Conservation (phyloP, 2,329 filamentous ascomycete genomes). For the Alternaria postmessia region DNA sequence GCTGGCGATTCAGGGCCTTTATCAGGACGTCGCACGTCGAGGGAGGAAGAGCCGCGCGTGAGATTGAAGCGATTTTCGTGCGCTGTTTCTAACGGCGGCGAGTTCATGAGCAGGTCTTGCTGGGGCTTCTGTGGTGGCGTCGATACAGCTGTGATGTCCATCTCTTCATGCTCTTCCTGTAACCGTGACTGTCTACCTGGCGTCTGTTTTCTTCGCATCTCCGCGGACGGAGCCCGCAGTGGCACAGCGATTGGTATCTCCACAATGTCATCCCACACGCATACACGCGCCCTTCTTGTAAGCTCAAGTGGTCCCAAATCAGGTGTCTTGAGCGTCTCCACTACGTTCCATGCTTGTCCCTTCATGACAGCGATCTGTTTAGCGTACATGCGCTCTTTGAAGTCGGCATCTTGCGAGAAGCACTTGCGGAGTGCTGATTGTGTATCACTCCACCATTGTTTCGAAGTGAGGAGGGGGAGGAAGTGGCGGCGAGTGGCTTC, state of each 20-base stretch:
- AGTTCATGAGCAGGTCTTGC: slow-evolving; percentile 74
- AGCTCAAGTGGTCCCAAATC: slow-evolving; percentile 95
- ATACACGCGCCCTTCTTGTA: slow-evolving; percentile 87
- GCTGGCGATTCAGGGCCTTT: slow-evolving; percentile 41
- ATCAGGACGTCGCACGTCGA: slow-evolving; percentile 46
- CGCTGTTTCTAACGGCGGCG: slow-evolving; percentile 57
- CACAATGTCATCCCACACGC: slow-evolving; percentile 97
- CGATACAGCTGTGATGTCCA: slow-evolving; percentile 82
- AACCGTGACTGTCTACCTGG: slow-evolving; percentile 31
- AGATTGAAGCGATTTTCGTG: slow-evolving; percentile 59
- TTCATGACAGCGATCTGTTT: slow-evolving; percentile 99
- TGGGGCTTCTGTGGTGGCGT: slow-evolving; percentile 61
- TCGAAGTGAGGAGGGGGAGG: slow-evolving; percentile 92
- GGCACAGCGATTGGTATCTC: slow-evolving; percentile 95
- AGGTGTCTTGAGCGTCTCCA: slow-evolving; percentile 90
- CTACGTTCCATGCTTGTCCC: slow-evolving; percentile 98
- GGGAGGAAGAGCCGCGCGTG: slow-evolving; percentile 55
- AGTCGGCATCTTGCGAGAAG: slow-evolving; percentile 92
- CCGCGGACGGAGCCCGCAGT: slow-evolving; percentile 83
- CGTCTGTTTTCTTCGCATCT: slow-evolving; percentile 75
- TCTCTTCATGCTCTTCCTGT: slow-evolving; percentile 74
- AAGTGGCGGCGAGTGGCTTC: slow-evolving; percentile 94
- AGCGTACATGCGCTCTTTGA: slow-evolving; percentile 99
- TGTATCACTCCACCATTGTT: slow-evolving; percentile 96
- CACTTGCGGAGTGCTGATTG: slow-evolving; percentile 84